Conservation (phyloP, 2,329 filamentous ascomycete genomes). For the Alternaria conjuncta region DNA sequence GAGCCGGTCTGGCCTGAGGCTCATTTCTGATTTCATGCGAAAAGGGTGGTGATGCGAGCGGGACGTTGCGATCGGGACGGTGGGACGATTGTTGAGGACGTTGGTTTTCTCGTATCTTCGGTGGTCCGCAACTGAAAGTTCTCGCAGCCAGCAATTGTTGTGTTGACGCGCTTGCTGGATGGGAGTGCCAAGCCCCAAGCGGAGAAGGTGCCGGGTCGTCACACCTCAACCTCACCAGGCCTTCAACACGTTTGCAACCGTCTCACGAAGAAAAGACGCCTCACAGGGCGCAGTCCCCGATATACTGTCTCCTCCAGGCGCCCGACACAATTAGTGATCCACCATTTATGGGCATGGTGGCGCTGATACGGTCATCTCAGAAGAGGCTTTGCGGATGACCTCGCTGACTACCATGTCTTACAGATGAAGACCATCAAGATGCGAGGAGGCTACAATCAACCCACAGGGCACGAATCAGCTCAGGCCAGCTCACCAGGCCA, state of each 20-base stretch:
- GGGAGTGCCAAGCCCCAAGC: neutral
- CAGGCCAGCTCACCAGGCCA: neutral
- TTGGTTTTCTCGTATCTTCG: neutral
- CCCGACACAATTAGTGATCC: neutral
- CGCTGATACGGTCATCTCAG: neutral
- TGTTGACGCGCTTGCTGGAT: neutral
- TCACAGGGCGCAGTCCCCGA: neutral
- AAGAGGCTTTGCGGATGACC: neutral
- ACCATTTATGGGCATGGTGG: neutral
- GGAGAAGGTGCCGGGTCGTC: neutral
- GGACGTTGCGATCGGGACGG: neutral
- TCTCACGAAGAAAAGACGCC: slow-evolving; percentile 6
- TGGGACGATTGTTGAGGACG: neutral
- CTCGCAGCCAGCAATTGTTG: neutral
- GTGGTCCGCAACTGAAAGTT: neutral
- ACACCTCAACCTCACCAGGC: slow-evolving; percentile 1
- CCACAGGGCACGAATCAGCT: neutral
- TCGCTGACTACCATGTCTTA: neutral
- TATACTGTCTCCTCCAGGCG: neutral
- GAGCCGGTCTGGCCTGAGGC: slow-evolving; percentile 1
- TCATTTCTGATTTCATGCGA: neutral
- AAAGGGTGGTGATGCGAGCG: neutral
- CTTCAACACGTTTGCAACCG: neutral
- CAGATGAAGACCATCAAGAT: neutral
- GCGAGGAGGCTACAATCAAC: neutral